phyloP scores from a whole-genome alignment of 2,329 filamentous ascomycete genomes.

The Pestalotiopsis sp. region DNA sequence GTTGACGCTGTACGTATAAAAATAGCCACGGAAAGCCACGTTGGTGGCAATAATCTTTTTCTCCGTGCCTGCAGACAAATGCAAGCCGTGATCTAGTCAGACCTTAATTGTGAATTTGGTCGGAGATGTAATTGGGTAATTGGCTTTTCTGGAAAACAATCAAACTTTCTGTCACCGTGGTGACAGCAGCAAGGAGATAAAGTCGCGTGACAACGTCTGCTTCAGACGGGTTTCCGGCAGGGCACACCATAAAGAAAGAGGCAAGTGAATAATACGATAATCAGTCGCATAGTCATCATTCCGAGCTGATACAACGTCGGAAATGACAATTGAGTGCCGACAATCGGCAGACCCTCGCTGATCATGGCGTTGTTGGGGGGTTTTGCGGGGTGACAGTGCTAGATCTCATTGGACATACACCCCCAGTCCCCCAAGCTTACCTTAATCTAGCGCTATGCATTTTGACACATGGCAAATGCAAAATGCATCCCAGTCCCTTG shows the following conservation, averaged over 20 bases:
- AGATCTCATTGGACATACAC: neutral
- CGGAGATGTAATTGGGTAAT: too few species aligned
- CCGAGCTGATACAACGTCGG: neutral
- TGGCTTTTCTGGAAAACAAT: too few species aligned
- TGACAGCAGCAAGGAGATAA: too few species aligned
- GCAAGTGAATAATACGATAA: neutral
- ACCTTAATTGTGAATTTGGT: too few species aligned
- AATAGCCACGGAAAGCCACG: too few species aligned
- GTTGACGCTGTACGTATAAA: too few species aligned
- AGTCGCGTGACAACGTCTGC: too few species aligned
- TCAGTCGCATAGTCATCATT: neutral
- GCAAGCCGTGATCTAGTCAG: too few species aligned
- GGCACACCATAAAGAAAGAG: neutral
- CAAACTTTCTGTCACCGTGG: too few species aligned
- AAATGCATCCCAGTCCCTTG: neutral
- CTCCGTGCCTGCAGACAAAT: too few species aligned
- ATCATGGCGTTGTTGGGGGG: neutral
- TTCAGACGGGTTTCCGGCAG: neutral
- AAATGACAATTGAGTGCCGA: neutral
- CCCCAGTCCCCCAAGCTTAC: neutral
- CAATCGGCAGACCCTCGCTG: neutral
- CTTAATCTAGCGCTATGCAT: neutral
- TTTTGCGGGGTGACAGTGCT: neutral
- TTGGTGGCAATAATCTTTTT: too few species aligned
- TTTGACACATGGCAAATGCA: slow-evolving; percentile 7